Evolutionary conservation across 495 filamentous ascomycete species (phyloP).

Genomic region (Haplographium delicatum): DNA sequence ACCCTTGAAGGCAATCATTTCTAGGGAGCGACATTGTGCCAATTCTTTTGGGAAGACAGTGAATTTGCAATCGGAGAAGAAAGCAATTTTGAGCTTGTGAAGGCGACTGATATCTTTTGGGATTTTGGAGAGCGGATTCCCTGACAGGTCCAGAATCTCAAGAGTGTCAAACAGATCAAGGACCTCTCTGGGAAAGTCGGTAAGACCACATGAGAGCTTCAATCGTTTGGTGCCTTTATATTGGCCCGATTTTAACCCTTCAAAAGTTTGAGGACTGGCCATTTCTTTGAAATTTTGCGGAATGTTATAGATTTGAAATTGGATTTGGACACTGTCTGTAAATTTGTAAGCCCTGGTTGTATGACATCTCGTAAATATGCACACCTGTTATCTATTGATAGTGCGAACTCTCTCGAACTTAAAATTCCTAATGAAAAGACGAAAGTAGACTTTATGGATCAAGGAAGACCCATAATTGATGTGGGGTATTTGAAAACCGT

Average conservation of each 20-base stretch:
- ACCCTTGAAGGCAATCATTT: conserved; percentile 41
- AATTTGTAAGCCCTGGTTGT: no score
- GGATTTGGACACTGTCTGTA: not conserved
- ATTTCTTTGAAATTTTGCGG: not conserved
- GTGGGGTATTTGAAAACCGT: not conserved
- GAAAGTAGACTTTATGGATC: not conserved
- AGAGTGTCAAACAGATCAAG: conserved; percentile 34
- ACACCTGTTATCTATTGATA: no score
- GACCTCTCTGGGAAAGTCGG: conserved; percentile 35
- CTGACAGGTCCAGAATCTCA: conserved; percentile 41
- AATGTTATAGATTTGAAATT: not conserved
- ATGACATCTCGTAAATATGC: no score
- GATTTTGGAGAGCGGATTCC: conserved; percentile 33
- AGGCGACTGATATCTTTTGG: conserved; percentile 33
- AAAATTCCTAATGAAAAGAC: no score
- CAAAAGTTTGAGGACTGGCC: conserved; percentile 8
- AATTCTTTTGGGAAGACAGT: conserved; percentile 35
- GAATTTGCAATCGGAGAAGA: conserved; percentile 42
- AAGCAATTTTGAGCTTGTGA: conserved; percentile 37
- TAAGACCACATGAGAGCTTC: conserved; percentile 33
- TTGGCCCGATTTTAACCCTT: conserved; percentile 15
- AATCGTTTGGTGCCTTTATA: conserved; percentile 30
- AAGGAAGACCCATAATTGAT: not conserved
- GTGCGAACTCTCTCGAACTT: no score
- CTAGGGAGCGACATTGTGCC: conserved; percentile 34